Evolutionary conservation across 306 rosid species (phyloP), one percentile per base, ranked within the genome.

Genomic region (Vicia villosa): DNA sequence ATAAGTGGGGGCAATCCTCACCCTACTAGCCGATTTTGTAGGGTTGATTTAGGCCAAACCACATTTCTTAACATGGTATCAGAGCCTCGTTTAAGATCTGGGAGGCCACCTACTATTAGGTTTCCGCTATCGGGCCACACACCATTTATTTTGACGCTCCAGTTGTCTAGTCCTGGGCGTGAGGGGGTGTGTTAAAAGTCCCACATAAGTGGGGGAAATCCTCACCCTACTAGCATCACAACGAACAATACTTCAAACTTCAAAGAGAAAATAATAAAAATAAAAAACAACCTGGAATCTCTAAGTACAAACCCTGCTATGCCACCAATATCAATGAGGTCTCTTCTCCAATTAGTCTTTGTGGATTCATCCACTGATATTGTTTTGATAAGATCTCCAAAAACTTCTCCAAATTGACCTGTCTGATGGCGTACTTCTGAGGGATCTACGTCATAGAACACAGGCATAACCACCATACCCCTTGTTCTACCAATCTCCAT

Each of bases 391-490:
- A 58, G 72, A 8, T 8, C 13, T 24, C 30, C 1, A 55, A 74
- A 65, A 5, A 5, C 9, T 30, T 74, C 0, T 17, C 78, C 78
- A 64, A 73, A 73, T 2, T 0, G 11, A 7, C 54, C 41, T 5
- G 14, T 12, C 49, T 64, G 78, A 7, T 41, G 4, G 4, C 46
- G 64, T 49, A 73, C 55, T 6, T 63, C 45, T 1, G 57, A 63
- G 42, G 71, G 71, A 10, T 38, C 22, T 17, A 73, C 65, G 6
- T 21, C 45, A 5, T 63, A 70, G 59, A 70, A 70, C 30, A 70
- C 42, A 0, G 78, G 78, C 10, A 73, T 6, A 26, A 73, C 78
- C 5, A 40, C 56, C 5, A 24, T 14, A 10, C 21, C 36, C 10
- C 0, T 15, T 2, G 0, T 1, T 12, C 32, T 51, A 10, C 14